Percentiles rank a stretch among this genome's conserved stretches.
Conservation (phyloP, 371 early-diverging fungal genomes). For the Mucor plumbeus region DNA sequence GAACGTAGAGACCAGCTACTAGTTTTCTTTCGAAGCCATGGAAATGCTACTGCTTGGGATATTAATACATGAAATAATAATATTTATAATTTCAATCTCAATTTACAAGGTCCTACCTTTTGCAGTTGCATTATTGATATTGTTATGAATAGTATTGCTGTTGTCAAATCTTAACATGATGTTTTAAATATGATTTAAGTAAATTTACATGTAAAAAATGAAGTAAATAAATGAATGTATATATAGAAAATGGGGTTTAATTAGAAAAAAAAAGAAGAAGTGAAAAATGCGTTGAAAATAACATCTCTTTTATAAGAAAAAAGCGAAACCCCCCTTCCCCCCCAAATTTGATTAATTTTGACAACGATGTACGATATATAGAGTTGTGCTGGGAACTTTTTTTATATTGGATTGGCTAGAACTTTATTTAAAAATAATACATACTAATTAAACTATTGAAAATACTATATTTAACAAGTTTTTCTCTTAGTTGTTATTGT, state of each 20-base stretch:
- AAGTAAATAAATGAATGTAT: not conserved
- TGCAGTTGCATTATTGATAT: not conserved
- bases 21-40: constrained; percentile 18
- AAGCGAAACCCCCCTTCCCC: not conserved
- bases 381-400: constrained; percentile 3
- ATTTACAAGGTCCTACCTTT: not conserved
- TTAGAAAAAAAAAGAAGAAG: not conserved
- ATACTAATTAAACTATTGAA: not conserved
- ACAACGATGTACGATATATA: constrained; percentile 1
- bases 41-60: constrained; percentile 2
- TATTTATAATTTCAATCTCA: no score
- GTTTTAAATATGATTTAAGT: not conserved
- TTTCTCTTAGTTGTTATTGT: not conserved
- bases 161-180: constrained; percentile 4
- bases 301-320: not conserved
- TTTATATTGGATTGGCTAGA: not conserved
- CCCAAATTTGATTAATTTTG: not conserved
- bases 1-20: constrained; percentile 32
- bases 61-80: no score
- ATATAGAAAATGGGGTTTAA: not conserved
- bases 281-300: not conserved
- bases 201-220: not conserved
- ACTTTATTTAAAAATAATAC: not conserved
- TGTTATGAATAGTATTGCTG: not conserved
- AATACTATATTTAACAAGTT: constrained; percentile 4